Percentiles rank a stretch among this genome's conserved stretches.
Evolutionary conservation across 2,329 filamentous ascomycete genomes (phyloP).

Genomic region (Sclerotinia nivalis): DNA sequence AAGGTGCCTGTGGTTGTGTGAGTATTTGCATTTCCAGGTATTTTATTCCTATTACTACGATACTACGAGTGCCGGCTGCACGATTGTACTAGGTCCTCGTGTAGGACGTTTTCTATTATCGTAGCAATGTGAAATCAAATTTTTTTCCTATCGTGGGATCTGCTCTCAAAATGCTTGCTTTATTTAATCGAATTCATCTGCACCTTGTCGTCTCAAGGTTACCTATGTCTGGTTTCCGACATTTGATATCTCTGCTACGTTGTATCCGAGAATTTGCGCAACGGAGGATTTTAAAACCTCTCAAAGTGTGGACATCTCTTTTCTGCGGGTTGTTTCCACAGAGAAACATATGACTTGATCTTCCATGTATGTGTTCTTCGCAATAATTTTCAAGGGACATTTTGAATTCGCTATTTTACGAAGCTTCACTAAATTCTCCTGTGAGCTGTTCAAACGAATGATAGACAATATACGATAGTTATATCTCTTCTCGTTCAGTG

Average conservation of each 20-base stretch:
- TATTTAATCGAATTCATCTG: neutral
- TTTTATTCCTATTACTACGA: no score
- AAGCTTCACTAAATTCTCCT: neutral
- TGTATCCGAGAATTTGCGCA: neutral
- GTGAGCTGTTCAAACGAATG: neutral
- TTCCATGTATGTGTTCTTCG: neutral
- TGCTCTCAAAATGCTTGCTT: no score
- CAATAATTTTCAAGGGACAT: neutral
- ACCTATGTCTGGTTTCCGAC: neutral
- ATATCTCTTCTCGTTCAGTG: no score
- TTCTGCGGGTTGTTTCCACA: neutral
- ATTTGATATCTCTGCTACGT: constrained; percentile 1
- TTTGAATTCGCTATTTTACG: neutral
- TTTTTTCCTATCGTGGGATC: neutral
- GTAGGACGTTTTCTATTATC: neutral
- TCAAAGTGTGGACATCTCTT: neutral
- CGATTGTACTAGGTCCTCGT: neutral
- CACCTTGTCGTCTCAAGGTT: neutral
- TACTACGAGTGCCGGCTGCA: neutral
- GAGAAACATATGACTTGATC: neutral
- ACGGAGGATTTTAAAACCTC: neutral
- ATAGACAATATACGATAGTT: neutral
- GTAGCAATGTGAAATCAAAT: neutral
- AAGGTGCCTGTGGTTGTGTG: neutral
- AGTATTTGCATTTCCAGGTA: neutral